Evolutionary conservation across 164 flowering plant species (phyloP).

Genomic region (Vitis labrusca): DNA sequence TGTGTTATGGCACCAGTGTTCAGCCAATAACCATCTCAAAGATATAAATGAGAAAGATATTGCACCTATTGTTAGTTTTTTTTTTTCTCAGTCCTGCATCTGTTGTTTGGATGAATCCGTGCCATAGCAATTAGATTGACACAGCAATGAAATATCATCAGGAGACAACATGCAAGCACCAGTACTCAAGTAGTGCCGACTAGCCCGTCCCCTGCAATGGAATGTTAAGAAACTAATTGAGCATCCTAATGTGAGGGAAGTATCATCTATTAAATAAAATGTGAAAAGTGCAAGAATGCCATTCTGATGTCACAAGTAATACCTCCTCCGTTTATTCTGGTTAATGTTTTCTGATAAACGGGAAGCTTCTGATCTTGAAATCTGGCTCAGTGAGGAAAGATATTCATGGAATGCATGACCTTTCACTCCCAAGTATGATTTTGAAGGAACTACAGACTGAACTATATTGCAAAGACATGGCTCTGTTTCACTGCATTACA

Average conservation of each 20-base stretch:
- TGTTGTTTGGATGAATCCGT: constrained; percentile 15
- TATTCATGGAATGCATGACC: constrained; percentile 73
- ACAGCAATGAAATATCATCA: constrained; percentile 58
- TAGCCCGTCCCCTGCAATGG: constrained; percentile 49
- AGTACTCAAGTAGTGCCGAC: constrained; percentile 63
- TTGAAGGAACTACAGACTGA: constrained; percentile 54
- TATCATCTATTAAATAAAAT: background rate
- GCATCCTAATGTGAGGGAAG: background rate
- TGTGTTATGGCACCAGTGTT: too few species aligned
- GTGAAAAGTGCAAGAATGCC: background rate
- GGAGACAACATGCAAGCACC: constrained; percentile 49
- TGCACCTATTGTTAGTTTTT: background rate
- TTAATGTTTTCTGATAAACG: constrained; percentile 37
- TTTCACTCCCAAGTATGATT: constrained; percentile 43
- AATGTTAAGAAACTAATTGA: constrained; percentile 2
- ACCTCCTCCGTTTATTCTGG: constrained; percentile 51
- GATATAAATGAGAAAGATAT: background rate
- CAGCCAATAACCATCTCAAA: background rate
- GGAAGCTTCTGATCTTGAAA: constrained; percentile 64
- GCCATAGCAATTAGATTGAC: constrained; percentile 30
- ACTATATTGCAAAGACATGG: constrained; percentile 32
- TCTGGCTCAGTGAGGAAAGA: constrained; percentile 62
- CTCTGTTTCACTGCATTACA: constrained; percentile 48
- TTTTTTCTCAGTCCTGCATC: constrained; percentile 7
- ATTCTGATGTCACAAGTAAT: constrained; percentile 1